Conservation (phyloP, 2,329 filamentous ascomycete species). For the Monilinia fructicola region DNA sequence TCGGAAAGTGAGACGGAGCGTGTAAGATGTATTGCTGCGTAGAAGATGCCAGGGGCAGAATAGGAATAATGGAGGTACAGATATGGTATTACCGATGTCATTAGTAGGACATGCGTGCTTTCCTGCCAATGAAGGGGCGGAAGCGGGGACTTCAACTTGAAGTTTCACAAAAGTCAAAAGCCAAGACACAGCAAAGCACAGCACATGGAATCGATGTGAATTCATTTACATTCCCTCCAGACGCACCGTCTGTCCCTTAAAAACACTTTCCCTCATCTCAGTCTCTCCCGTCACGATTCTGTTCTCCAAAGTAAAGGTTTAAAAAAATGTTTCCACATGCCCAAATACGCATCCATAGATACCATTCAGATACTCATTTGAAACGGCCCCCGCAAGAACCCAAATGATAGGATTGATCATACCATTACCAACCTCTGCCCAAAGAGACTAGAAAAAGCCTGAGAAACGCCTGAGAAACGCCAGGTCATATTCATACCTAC, state of each 20-base stretch:
- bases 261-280: neutral
- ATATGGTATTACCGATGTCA: no score
- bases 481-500: conserved; percentile 15
- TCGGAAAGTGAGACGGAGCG: no score
- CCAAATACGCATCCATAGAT: conserved; percentile 17
- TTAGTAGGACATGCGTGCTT: neutral
- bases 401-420: conserved; percentile 4
- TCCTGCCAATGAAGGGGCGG: neutral
- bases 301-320: neutral
- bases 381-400: neutral
- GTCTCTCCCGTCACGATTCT: conserved; percentile 1
- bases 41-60: no score
- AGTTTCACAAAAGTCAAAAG: neutral
- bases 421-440: conserved; percentile 2
- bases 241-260: neutral
- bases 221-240: conserved; percentile 10
- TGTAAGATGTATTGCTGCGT: no score
- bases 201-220: neutral
- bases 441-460: conserved; percentile 13
- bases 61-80: no score
- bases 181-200: neutral
- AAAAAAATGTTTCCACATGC: conserved; percentile 1
- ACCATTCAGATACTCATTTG: conserved; percentile 2
- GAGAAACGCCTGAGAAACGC: conserved; percentile 20
- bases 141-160: neutral